Evolutionary conservation across 805 yeast genomes (phyloP).

Genomic region (Zygoascus biomembranicola): DNA sequence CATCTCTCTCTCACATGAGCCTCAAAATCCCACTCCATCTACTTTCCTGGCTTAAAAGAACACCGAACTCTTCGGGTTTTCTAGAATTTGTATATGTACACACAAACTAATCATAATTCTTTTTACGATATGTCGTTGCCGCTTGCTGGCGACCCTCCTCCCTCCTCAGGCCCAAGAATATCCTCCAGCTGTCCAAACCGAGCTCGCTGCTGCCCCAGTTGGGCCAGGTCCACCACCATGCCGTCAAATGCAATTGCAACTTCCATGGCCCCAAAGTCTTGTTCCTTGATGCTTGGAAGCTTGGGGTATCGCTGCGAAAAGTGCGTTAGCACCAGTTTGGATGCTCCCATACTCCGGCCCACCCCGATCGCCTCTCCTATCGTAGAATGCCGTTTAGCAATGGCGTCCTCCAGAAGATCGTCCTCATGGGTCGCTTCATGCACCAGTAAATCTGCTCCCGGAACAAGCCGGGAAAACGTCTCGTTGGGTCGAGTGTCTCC

Average conservation of each 20-base stretch:
- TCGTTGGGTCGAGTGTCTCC: slow-evolving; percentile 90
- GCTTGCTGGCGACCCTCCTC: too few species aligned
- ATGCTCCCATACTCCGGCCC: slow-evolving; percentile 62
- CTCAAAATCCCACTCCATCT: too few species aligned
- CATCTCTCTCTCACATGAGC: too few species aligned
- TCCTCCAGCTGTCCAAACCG: slow-evolving; percentile 16
- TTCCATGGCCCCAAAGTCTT: slow-evolving; percentile 2
- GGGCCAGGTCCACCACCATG: slow-evolving; percentile 42
- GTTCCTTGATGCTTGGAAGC: slow-evolving; percentile 30
- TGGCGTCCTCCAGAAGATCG: slow-evolving; percentile 67
- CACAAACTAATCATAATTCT: too few species aligned
- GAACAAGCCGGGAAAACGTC: slow-evolving; percentile 46
- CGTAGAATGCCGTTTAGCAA: slow-evolving; percentile 77
- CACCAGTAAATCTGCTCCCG: slow-evolving; percentile 59
- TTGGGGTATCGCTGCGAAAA: slow-evolving; percentile 84
- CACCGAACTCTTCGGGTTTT: too few species aligned
- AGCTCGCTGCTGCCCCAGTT: slow-evolving; percentile 31
- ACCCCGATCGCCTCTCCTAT: slow-evolving; percentile 76
- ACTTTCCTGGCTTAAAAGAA: too few species aligned
- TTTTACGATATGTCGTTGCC: background rate
- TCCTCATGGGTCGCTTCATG: slow-evolving; percentile 94
- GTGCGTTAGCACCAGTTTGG: slow-evolving; percentile 72
- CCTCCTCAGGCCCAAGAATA: slow-evolving; percentile 5
- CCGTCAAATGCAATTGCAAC: slow-evolving; percentile 57
- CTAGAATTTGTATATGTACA: too few species aligned